Conservation (phyloP, 169 alveolate species). For the Plasmodium gonderi region DNA sequence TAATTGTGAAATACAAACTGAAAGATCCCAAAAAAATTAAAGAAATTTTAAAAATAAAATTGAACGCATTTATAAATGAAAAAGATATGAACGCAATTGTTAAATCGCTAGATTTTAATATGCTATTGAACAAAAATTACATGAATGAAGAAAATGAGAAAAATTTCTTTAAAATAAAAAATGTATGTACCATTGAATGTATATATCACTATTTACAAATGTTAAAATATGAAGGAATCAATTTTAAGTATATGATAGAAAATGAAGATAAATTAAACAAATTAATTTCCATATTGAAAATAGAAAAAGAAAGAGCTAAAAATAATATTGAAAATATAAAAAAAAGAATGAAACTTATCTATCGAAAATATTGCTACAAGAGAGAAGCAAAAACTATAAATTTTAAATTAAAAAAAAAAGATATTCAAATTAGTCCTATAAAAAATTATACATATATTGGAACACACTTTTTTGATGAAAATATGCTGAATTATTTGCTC, state of each 20-base stretch:
- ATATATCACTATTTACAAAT: conserved; percentile 61
- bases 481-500: conserved; percentile 32
- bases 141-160: conserved; percentile 25
- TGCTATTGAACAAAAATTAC: conserved; percentile 26
- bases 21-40: conserved; percentile 52
- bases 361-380: conserved; percentile 49
- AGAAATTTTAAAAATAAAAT: conserved; percentile 44
- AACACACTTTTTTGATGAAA: conserved; percentile 17
- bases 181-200: conserved; percentile 55
- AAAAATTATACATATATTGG: conserved; percentile 30
- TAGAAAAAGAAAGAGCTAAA: conserved; percentile 41
- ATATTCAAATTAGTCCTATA: background rate
- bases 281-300: conserved; percentile 14
- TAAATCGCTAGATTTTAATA: conserved; percentile 31
- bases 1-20: conserved; percentile 42
- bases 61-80: conserved; percentile 34
- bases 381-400: conserved; percentile 46
- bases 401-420: conserved; percentile 10
- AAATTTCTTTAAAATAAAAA: conserved; percentile 20
- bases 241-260: conserved; percentile 11
- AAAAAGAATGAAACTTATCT: conserved; percentile 26
- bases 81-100: conserved; percentile 63
- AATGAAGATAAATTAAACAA: conserved; percentile 2
- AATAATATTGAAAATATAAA: conserved; percentile 11
- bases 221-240: conserved; percentile 62